Evolutionary conservation across 345 rosid genomes (phyloP).

Genomic region (Eucalyptus marginata): DNA sequence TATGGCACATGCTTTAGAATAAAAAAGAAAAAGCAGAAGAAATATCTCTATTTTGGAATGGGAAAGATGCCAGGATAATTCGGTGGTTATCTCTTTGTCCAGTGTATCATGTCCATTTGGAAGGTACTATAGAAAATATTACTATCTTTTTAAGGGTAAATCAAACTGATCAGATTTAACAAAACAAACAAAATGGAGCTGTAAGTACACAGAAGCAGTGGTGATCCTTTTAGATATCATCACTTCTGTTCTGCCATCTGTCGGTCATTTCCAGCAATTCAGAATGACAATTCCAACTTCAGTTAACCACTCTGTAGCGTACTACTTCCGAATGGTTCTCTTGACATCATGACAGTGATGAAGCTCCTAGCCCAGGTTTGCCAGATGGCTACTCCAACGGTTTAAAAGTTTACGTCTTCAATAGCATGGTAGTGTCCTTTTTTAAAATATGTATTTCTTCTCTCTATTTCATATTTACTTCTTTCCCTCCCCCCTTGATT

Average conservation of each 20-base stretch:
- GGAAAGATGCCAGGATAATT: not conserved
- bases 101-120: not conserved
- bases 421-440: not conserved
- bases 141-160: not conserved
- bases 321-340: not conserved
- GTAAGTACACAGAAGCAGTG: not conserved
- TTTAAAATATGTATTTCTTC: not conserved
- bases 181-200: not conserved
- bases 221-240: not conserved
- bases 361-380: not conserved
- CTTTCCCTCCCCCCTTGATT: not conserved
- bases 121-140: not conserved
- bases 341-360: not conserved
- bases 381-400: not conserved
- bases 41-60: too few species aligned
- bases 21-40: not conserved
- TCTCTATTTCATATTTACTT: not conserved
- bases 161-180: not conserved
- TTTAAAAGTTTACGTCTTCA: not conserved
- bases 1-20: not conserved
- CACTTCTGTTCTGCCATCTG: not conserved
- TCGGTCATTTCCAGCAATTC: not conserved
- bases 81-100: not conserved
- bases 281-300: not conserved
- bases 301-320: not conserved